phyloP scores from a whole-genome alignment of 2,329 filamentous ascomycete genomes.

The Aspergillus ochraceus region DNA sequence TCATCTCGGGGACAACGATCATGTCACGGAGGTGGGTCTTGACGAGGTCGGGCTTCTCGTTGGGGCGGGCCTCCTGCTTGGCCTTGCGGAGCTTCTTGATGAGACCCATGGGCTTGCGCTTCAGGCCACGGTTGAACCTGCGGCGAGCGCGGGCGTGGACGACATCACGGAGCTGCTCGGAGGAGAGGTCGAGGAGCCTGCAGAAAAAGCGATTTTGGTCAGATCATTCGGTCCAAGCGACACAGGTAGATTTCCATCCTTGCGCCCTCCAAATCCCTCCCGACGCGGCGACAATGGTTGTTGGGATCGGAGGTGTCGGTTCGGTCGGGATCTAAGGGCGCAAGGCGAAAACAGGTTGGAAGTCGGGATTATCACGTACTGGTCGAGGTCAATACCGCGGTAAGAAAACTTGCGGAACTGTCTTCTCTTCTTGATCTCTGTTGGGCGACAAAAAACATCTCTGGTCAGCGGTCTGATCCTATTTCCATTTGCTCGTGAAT shows the following conservation, averaged over 20 bases:
- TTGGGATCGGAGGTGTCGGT: conserved; percentile 9
- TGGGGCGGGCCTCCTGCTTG: conserved; percentile 97
- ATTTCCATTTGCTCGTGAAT: conserved; percentile 15
- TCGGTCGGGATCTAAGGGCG: conserved; percentile 17
- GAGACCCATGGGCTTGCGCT: conserved; percentile 99
- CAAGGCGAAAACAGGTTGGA: conserved; percentile 3
- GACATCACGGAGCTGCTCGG: conserved; percentile 98
- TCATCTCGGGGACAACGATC: conserved; percentile 99
- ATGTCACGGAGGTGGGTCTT: conserved; percentile 99
- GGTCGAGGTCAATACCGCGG: conserved; percentile 98
- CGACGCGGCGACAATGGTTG: conserved; percentile 1
- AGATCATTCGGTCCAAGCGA: conserved; percentile 23
- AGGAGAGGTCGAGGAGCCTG: conserved; percentile 97
- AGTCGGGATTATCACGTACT: conserved; percentile 63
- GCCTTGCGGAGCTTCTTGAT: conserved; percentile 99
- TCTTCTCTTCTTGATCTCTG: conserved; percentile 99
- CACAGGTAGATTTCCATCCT: not conserved
- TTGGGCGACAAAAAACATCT: conserved; percentile 24
- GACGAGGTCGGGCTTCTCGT: conserved; percentile 99
- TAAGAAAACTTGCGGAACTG: conserved; percentile 99
- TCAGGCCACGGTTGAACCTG: conserved; percentile 99
- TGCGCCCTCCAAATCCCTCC: conserved; percentile 8
- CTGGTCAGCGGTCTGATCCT: conserved; percentile 31
- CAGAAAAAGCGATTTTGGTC: conserved; percentile 30
- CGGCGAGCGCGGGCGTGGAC: conserved; percentile 98